Evolutionary conservation across 2,329 filamentous ascomycete genomes (phyloP), one percentile per base, ranked within the genome.

Genomic region (Diplodia scrobiculata): DNA sequence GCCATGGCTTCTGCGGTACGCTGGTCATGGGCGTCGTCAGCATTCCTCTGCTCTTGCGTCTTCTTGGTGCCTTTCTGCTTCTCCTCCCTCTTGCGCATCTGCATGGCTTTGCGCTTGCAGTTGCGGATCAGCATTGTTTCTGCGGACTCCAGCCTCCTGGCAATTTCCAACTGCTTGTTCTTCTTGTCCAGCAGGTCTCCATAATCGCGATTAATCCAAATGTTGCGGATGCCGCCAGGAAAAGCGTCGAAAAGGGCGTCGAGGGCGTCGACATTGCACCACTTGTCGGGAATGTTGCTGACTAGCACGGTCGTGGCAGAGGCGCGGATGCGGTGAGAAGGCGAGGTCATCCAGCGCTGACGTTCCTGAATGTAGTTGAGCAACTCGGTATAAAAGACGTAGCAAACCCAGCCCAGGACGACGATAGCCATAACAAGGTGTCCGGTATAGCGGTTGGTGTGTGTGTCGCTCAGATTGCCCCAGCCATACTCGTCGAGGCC

Each of bases 231-330:
- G 34, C 95, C 95, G 21, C 95, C 95, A 0, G 95, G 95, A 71
- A 97, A 98, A 1, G 98, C 93, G 75, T 99, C 95, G 73, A 96
- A 99, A 0, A 99, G 82, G 0, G 89, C 90, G 67, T 87, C 85
- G 4, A 99, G 83, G 0, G 91, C 91, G 52, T 96, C 88, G 58
- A 91, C 86, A 1, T 86, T 92, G 7, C 96, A 86, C 95, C 95
- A 99, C 73, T 96, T 96, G 48, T 85, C 82, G 0, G 95, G 95
- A 62, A 99, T 97, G 11, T 89, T 90, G 69, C 89, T 95, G 63
- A 99, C 92, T 5, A 99, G 84, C 54, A 99, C 94, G 0, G 95
- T 99, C 5, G 94, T 99, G 1, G 95, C 94, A 17, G 94, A 98
- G 19, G 95, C 95, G 53, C 91, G 87, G 19, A 99, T 84, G 21